Evolutionary conservation across 768 basidiomycete genomes (phyloP).

Genomic region (Coprinopsis marcescibilis): DNA sequence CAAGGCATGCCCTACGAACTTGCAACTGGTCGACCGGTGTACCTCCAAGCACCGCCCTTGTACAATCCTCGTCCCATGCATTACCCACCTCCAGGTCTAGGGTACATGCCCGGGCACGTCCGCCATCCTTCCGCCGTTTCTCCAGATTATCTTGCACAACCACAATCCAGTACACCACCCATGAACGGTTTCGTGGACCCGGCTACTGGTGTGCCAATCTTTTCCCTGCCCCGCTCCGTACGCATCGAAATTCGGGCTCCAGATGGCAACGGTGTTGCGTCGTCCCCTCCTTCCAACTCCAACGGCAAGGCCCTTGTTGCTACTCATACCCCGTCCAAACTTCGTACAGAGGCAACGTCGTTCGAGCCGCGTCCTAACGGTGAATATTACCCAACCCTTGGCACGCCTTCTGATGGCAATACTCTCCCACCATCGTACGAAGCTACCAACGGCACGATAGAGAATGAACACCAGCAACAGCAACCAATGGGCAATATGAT

Average conservation of each 20-base stretch:
- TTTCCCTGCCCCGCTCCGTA: conserved; percentile 66
- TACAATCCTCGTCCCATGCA: conserved; percentile 65
- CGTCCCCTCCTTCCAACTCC: conserved; percentile 26
- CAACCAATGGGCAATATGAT: conserved; percentile 30
- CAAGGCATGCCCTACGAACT: conserved; percentile 80
- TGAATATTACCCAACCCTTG: conserved; percentile 22
- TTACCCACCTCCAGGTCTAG: conserved; percentile 38
- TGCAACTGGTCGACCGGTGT: conserved; percentile 76
- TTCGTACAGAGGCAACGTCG: conserved; percentile 46
- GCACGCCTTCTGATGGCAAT: conserved; percentile 20
- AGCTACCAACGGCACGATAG: conserved; percentile 18
- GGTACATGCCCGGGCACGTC: conserved; percentile 48
- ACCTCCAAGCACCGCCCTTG: conserved; percentile 56
- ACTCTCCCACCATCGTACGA: conserved; percentile 21
- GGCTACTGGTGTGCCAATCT: conserved; percentile 61
- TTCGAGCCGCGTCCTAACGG: conserved; percentile 39
- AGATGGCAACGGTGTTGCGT: conserved; percentile 26
- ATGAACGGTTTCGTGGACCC: conserved; percentile 63
- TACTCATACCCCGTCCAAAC: conserved; percentile 28
- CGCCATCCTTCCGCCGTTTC: conserved; percentile 55
- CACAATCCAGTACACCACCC: conserved; percentile 54
- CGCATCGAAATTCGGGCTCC: conserved; percentile 74
- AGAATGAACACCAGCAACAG: conserved; percentile 15
- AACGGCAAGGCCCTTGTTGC: too few species aligned
- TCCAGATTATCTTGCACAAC: conserved; percentile 54